Evolutionary conservation across 305 asterid genomes (phyloP).

Genomic region (Rubia peregrina): DNA sequence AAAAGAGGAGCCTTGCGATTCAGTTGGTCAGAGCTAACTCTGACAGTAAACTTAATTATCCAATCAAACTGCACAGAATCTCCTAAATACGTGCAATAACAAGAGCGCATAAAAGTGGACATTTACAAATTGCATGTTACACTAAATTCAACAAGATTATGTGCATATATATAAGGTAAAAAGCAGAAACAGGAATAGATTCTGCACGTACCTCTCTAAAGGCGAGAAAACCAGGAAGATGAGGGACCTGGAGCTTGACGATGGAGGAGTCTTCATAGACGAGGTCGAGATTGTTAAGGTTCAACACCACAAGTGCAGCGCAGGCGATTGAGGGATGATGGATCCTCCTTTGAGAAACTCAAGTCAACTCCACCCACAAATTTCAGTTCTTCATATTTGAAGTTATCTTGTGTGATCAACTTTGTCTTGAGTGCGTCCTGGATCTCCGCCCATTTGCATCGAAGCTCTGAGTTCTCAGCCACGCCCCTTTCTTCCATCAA

Average conservation of each 20-base stretch:
- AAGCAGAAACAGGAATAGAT: background rate
- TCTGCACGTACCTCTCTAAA: constrained; percentile 77
- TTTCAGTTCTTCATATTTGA: constrained; percentile 32
- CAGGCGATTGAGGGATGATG: constrained; percentile 75
- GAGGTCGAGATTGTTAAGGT: constrained; percentile 43
- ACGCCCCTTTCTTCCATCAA: background rate
- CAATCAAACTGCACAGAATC: background rate
- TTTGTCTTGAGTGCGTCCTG: constrained; percentile 61
- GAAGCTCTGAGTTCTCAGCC: background rate
- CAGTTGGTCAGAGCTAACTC: background rate
- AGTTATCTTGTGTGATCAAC: constrained; percentile 48
- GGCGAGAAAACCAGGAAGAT: constrained; percentile 80
- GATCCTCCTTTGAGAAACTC: constrained; percentile 65
- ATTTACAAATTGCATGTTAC: background rate
- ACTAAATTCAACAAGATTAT: no score
- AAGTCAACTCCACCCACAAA: constrained; percentile 83
- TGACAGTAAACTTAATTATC: background rate
- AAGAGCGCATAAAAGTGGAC: background rate
- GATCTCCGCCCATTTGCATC: constrained; percentile 21
- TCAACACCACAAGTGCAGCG: constrained; percentile 40
- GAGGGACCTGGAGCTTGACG: constrained; percentile 55
- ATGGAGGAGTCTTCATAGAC: constrained; percentile 56
- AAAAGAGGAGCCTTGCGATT: background rate
- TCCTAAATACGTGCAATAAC: background rate
- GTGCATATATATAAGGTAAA: background rate